These are phyloP conservation scores for Spatholobus suberectus DNA, from an alignment of 306 rosid species.

Conservation along the genomic window DNA sequence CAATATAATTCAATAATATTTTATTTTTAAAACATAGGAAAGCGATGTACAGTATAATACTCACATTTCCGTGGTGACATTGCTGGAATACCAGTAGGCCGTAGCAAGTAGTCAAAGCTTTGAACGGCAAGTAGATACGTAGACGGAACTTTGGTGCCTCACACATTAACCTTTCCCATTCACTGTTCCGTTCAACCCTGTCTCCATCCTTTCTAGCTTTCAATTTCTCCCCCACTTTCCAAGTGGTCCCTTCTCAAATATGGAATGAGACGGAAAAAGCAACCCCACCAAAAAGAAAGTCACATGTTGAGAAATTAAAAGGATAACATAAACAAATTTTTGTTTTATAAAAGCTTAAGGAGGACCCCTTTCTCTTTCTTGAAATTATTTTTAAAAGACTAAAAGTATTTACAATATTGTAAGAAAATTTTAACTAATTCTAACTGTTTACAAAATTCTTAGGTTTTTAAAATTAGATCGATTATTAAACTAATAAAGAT, in stretches of 20 bases:
- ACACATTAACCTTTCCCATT: background rate
- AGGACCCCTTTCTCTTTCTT: background rate
- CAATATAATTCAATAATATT: background rate
- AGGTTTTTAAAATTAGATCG: too few relatives aligned
- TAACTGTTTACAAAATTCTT: too few relatives aligned
- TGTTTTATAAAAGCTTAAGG: background rate
- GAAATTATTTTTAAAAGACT: background rate
- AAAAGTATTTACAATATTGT: background rate
- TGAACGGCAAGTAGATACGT: conserved; percentile 46
- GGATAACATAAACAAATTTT: background rate
- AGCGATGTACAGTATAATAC: background rate
- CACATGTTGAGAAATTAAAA: background rate
- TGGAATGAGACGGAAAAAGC: background rate
- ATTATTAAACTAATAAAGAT: too few relatives aligned
- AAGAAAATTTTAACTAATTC: background rate
- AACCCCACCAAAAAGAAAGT: background rate
- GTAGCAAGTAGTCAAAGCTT: conserved; percentile 39
- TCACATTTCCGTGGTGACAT: conserved; percentile 5
- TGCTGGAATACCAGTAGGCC: conserved; percentile 1
- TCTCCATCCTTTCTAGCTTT: background rate
- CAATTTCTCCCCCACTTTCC: conserved; percentile 13
- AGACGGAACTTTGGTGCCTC: conserved; percentile 37
- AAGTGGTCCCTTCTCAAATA: conserved; percentile 3
- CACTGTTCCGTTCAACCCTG: conserved; percentile 38
- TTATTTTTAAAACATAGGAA: background rate